Base-by-base conservation (phyloP, 306 rosid species). In the Quercus agrifolia region DNA sequence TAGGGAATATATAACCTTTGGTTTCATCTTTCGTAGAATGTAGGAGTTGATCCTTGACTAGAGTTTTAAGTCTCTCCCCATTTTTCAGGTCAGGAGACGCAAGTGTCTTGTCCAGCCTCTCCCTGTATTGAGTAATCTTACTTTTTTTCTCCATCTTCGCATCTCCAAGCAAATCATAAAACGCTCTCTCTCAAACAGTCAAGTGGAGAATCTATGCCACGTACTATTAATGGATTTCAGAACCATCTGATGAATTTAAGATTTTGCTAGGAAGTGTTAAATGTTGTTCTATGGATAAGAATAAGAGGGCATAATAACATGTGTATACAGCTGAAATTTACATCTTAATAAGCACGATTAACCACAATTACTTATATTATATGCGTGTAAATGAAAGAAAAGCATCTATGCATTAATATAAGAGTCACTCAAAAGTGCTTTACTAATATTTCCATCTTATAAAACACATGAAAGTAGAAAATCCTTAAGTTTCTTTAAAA, bases 31-130 rank as follows among this genome's bases (percentile, higher is more conserved):
- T 80, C 5, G 86, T 81, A 41, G 90, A 81, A 52, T 31, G 87
- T 30, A 33, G 75, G 68, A 94, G 82, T 86, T 92, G 98, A 70
- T 79, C 89, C 75, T 84, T 79, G 46, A 94, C 96, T 64, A 89
- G 97, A 69, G 76, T 69, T 78, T 83, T 84, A 67, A 92, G 87
- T 7, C 76, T 78, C 80, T 89, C 90, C 67, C 59, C 72, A 69
- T 86, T 81, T 49, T 87, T 79, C 85, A 94, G 90, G 88, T 89
- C 91, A 69, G 87, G 90, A 9, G 92, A 92, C 52, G 85, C 86
- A 58, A 94, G 92, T 54, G 97, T 90, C 74, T 77, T 88, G 71
- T 94, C 94, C 67, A 92, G 83, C 81, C 92, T 90, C 84, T 89
- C 96, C 77, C 97, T 87, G 82, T 94, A 94, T 81, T 92, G 89